Percentiles rank a stretch among this genome's conserved stretches.
These are phyloP conservation scores for Fagus sylvatica DNA, from an alignment of 306 rosid genomes.

Conservation along the genomic window DNA sequence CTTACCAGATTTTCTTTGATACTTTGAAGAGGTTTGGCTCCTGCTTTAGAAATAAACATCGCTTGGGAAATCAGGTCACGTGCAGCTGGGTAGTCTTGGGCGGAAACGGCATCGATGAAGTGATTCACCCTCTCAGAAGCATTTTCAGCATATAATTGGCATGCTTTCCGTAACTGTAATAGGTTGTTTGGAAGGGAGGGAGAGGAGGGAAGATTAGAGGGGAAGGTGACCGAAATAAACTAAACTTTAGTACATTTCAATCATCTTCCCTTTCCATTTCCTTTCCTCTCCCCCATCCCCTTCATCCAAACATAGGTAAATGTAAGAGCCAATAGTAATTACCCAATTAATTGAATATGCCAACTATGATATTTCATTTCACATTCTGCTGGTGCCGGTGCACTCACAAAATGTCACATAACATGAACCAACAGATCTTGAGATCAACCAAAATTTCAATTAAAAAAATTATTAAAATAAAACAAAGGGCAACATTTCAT, in stretches of 20 bases:
- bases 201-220: too few species aligned
- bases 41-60: conserved; percentile 49
- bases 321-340: neutral
- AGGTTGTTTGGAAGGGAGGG: too few species aligned
- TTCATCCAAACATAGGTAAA: neutral
- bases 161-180: conserved; percentile 50
- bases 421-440: too few species aligned
- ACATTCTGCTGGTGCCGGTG: too few species aligned
- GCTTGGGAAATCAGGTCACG: conserved; percentile 38
- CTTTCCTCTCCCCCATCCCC: too few species aligned
- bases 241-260: too few species aligned
- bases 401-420: too few species aligned
- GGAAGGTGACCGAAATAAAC: too few species aligned
- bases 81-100: conserved; percentile 38
- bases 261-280: too few species aligned
- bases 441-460: too few species aligned
- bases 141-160: conserved; percentile 45
- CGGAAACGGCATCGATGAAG: conserved; percentile 44
- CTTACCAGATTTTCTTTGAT: conserved; percentile 50
- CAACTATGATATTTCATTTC: neutral
- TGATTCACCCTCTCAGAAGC: conserved; percentile 48
- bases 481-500: too few species aligned
- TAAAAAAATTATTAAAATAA: too few species aligned
- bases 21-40: conserved; percentile 47
- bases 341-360: neutral